A percentile compares a stretch with the other conserved stretches of the same genome.
Evolutionary conservation across 306 rosid genomes (phyloP).

Genomic region (Morella rubra): DNA sequence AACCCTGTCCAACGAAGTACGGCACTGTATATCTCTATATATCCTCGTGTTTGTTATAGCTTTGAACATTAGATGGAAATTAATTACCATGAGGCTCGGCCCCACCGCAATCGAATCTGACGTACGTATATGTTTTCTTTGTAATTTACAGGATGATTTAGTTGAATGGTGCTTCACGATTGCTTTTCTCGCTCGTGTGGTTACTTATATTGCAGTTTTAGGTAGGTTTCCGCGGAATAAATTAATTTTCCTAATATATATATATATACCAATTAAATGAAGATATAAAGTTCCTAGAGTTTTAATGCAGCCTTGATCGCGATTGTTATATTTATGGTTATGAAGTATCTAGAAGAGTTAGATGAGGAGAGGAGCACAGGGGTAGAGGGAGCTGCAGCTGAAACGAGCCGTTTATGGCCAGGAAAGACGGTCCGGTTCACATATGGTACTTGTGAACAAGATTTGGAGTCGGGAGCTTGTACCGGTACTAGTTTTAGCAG

Average conservation of each 20-base stretch:
- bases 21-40: not conserved
- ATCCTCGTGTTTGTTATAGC: not conserved
- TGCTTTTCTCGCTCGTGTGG: slow-evolving; percentile 17
- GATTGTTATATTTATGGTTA: slow-evolving; percentile 8
- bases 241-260: no score
- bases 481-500: not conserved
- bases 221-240: slow-evolving; percentile 9
- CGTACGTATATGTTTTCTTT: not conserved
- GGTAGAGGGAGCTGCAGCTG: not conserved
- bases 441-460: slow-evolving; percentile 34
- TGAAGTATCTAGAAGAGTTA: slow-evolving; percentile 18
- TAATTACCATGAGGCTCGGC: not conserved
- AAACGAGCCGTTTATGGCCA: slow-evolving; percentile 27
- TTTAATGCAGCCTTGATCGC: slow-evolving; percentile 26
- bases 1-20: slow-evolving; percentile 10
- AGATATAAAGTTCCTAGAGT: no score
- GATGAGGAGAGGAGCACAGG: not conserved
- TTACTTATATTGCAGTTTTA: slow-evolving; percentile 19
- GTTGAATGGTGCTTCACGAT: slow-evolving; percentile 21
- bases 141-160: slow-evolving; percentile 18
- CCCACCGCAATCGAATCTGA: not conserved
- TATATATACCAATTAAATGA: no score
- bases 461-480: slow-evolving; percentile 25
- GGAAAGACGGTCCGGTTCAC: slow-evolving; percentile 17
- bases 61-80: not conserved